Conservation (phyloP, 2,329 filamentous ascomycete species). For the Didymella arachidicola region DNA sequence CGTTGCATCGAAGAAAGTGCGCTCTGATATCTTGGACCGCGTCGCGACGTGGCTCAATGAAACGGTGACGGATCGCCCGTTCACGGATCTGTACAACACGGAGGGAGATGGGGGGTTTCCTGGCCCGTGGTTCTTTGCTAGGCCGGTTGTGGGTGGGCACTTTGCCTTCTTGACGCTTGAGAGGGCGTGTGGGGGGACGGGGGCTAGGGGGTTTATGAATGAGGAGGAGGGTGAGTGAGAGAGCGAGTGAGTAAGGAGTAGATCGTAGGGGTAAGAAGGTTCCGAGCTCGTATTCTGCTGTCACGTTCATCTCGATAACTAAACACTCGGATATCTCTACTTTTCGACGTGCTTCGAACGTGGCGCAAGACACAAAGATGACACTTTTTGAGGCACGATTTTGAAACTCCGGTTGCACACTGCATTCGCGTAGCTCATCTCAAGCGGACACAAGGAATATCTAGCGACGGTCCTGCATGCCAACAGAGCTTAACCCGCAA, state of each 20-base stretch:
- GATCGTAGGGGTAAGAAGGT: too few species aligned
- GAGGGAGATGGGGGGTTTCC: conserved; percentile 79
- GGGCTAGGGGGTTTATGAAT: conserved; percentile 2
- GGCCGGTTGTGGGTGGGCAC: conserved; percentile 84
- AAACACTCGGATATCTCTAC: too few species aligned
- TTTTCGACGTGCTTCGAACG: too few species aligned
- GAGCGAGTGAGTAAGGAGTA: neutral
- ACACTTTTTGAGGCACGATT: too few species aligned
- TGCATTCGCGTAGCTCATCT: too few species aligned
- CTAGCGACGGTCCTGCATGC: too few species aligned
- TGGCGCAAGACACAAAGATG: too few species aligned
- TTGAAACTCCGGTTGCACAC: neutral
- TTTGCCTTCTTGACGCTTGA: conserved; percentile 86
- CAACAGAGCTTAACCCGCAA: too few species aligned
- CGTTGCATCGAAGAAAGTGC: conserved; percentile 72
- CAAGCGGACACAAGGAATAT: too few species aligned
- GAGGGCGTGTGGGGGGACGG: conserved; percentile 73
- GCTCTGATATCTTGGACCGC: conserved; percentile 74
- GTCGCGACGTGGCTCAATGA: conserved; percentile 86
- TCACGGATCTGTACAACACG: conserved; percentile 84
- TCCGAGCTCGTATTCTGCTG: too few species aligned
- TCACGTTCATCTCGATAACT: too few species aligned
- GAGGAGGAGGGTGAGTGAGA: neutral
- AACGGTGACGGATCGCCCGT: conserved; percentile 75
- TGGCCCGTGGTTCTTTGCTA: conserved; percentile 76